Evolutionary conservation across 495 filamentous ascomycete species (phyloP), one percentile per base, ranked within the genome.

Genomic region (Annulohypoxylon nitens): DNA sequence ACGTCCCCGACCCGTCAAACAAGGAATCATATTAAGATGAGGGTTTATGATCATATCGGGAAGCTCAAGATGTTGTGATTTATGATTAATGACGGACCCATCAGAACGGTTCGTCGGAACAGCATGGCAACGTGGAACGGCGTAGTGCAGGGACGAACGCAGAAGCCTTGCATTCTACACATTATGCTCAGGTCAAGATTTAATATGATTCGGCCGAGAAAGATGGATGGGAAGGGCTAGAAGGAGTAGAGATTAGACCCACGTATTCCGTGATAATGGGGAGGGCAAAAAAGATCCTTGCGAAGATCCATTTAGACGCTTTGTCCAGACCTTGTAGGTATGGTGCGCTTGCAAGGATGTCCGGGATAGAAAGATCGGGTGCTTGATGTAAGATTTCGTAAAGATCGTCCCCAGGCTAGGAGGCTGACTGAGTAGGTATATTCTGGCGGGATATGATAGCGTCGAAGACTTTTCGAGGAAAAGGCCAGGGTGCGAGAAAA

Each of bases 111-210:
- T 71, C 67, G 58, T 62, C 61, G 66, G 61, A 55, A 65, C 47
- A 58, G 25, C 47, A 60, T 45, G 55, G 53, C 51, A 71, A 71
- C 64, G 64, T 71, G 64, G 67, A 70, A 71, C 23, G 58, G 53
- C 36, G 43, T 45, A n/a, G 34, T 64, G 47, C 57, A 53, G 47
- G 51, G 51, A 60, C 62, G 47, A 59, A 66, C 51, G 41, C 33
- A 66, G 50, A 58, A 69, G 71, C 55, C 67, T 39, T 60, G 20
- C 39, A 64, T 58, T 53, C 45, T 64, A 57, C 50, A 8, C 39
- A 67, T 48, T 50, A 61, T 10, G 20, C 54, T 34, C 30, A 57
- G 41, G 10, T n/a, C 36, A 60, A 57, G 57, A 43, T 6, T 7
- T 26, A 34, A 68, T 41, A 39, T 64, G 50, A 63, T 65, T 69